Base-by-base conservation (phyloP, 768 basidiomycete species). In the Leccinum fibrillosum region DNA sequence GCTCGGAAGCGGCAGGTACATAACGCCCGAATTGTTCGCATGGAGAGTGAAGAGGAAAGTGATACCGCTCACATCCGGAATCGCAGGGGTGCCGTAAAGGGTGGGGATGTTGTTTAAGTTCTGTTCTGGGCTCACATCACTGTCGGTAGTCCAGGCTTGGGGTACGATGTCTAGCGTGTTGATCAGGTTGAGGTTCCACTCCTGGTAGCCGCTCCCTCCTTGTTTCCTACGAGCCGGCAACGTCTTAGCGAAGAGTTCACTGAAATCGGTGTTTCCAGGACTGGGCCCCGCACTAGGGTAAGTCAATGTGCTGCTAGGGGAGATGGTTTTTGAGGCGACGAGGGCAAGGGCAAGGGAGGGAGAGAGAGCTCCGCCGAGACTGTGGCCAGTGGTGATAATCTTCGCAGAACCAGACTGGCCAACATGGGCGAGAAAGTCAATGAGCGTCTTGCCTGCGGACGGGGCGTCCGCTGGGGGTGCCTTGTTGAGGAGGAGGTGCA, bases 131-230 rank as follows among this genome's bases (percentile, higher is more conserved):
- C 37, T 47, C 15, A 11, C 10, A 2, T 6, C 4, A 13, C n/a
- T 9, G 19, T 28, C 15, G 39, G 26, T 26, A 8, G 47, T 26
- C 63, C 63, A 64, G 7, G 62, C 58, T 50, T 64, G 62, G n/a
- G 63, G 62, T 12, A 63, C 53, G 5, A 55, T 49, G n/a, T 64
- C 58, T 5, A 39, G 51, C 4, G 25, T 21, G 21, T 64, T 64
- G 23, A 60, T 51, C 28, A 63, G 42, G 39, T 64, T 63, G n/a
- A 19, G 30, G 34, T 63, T 64, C 62, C 63, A 64, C 30, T 30
- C 58, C 11, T 59, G 45, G 30, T 60, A 60, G 17, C 25, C 11
- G 0, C 5, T 13, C 26, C 23, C 49, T 25, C 9, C 26, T 11
- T 10, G 8, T 10, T 25, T 10, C 49, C 12, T 8, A 28, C 26